Evolutionary conservation across 495 filamentous ascomycete species (phyloP).

Genomic region (Aspergillus sclerotioniger): DNA sequence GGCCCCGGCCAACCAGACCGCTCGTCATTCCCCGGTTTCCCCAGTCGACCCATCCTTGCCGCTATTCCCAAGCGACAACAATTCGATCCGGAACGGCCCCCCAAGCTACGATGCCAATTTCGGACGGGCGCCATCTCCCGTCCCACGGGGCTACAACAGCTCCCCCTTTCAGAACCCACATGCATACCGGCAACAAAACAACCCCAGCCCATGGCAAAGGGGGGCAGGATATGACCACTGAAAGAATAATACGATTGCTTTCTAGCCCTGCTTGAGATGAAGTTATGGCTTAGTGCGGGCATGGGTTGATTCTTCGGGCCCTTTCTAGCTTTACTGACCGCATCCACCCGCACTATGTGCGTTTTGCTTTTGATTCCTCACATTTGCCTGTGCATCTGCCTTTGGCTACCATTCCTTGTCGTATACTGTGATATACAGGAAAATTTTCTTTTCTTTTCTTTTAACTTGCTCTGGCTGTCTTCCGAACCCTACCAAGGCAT

Average conservation of each 20-base stretch:
- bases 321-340: conserved; percentile 24
- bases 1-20: conserved; percentile 10
- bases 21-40: conserved; percentile 38
- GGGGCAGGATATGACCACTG: conserved; percentile 65
- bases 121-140: conserved; percentile 36
- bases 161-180: conserved; percentile 28
- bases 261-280: conserved; percentile 36
- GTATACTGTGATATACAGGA: conserved; percentile 27
- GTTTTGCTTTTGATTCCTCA: conserved; percentile 19
- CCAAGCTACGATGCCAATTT: conserved; percentile 32
- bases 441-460: conserved; percentile 12
- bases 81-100: conserved; percentile 30
- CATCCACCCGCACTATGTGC: conserved; percentile 8
- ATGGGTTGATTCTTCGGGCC: conserved; percentile 24
- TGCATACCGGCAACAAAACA: conserved; percentile 51
- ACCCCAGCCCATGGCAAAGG: conserved; percentile 63
- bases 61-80: conserved; percentile 53
- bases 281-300: conserved; percentile 45
- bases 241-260: conserved; percentile 27
- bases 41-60: conserved; percentile 64
- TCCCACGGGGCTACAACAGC: conserved; percentile 31
- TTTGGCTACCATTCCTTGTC: conserved; percentile 10
- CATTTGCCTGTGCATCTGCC: conserved; percentile 16
- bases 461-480: conserved; percentile 7
- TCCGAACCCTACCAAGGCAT: conserved; percentile 7